Base-by-base conservation (phyloP, 345 rosid species). In the Hypericum perforatum region DNA sequence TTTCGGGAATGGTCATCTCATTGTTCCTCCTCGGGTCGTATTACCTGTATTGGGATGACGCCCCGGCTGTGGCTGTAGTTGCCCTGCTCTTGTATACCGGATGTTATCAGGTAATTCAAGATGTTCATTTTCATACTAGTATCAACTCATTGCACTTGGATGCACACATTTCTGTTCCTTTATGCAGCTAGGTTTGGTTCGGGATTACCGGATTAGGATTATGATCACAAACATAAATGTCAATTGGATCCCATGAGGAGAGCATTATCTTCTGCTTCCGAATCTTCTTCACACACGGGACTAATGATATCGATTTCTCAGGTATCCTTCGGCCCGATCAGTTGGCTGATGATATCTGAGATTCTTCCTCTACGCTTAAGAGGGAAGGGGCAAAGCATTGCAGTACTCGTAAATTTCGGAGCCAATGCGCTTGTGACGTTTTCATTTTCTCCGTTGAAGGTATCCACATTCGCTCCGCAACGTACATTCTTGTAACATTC, bases 301-400 rank as follows among this genome's bases (percentile, higher is more conserved):
- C 32, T 22, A 56, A 63, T 46, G 2, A 54, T 41, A 62, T 58
- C 53, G 22, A 60, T 59, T 52, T 62, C 75, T 81, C 84, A 89
- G 97, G 59, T 90, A 65, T 90, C 95, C 6, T 90, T 90, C 77
- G 97, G 95, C 58, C 97, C 97, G 42, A 90, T 90, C 48, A 91
- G 97, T 49, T 90, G 97, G 97, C 82, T 90, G 74, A 84, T 90
- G 86, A 90, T 90, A 63, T 90, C 97, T 0, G 95, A 90, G 85
- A 37, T 90, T 50, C 86, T 86, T 39, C 97, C 97, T n/a, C 68
- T 90, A 50, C 86, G 90, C 37, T 59, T 80, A 58, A 77, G 97
- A 74, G 97, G 97, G 29, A 70, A 84, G 69, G 95, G 89, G 58
- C 95, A 86, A 43, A 61, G 97, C 57, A 46, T 90, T 50, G 97